phyloP scores from a whole-genome alignment of 768 basidiomycete species.

The Auriscalpium orientale region DNA sequence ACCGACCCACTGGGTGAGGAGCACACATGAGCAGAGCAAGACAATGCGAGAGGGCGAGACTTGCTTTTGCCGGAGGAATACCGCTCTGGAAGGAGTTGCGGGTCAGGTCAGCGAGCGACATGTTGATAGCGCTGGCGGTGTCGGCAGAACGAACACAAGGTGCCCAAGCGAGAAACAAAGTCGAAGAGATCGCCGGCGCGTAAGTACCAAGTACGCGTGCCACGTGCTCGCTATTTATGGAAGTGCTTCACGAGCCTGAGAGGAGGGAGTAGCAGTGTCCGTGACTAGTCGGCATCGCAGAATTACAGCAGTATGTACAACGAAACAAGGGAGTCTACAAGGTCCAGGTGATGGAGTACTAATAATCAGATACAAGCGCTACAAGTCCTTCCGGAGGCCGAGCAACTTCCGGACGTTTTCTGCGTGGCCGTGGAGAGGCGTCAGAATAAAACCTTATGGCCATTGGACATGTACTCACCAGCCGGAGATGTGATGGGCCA shows the following conservation, averaged over 20 bases:
- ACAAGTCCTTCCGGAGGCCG: too few relatives aligned
- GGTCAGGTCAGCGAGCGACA: slow-evolving; percentile 66
- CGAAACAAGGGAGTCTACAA: not conserved
- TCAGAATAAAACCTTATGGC: not conserved
- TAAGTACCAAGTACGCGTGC: not conserved
- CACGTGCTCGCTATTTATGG: not conserved
- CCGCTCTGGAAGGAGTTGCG: slow-evolving; percentile 71
- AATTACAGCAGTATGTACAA: not conserved
- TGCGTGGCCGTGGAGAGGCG: too few relatives aligned
- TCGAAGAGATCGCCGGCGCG: not conserved
- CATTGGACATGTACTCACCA: slow-evolving; percentile 2
- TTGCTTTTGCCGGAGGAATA: slow-evolving; percentile 54
- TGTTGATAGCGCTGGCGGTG: slow-evolving; percentile 17
- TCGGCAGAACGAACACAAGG: not conserved
- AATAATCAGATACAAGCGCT: too few relatives aligned
- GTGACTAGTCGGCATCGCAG: not conserved
- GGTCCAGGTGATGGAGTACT: not conserved
- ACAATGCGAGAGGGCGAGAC: slow-evolving; percentile 11
- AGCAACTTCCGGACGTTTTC: too few relatives aligned
- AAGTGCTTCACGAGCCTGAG: too few relatives aligned
- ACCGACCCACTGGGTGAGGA: slow-evolving; percentile 50
- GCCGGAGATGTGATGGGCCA: slow-evolving; percentile 7
- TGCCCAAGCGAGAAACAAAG: not conserved
- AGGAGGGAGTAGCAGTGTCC: too few relatives aligned
- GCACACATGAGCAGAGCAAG: not conserved